Conservation (phyloP, 331 rosid genomes). For the Arachis monticola region DNA sequence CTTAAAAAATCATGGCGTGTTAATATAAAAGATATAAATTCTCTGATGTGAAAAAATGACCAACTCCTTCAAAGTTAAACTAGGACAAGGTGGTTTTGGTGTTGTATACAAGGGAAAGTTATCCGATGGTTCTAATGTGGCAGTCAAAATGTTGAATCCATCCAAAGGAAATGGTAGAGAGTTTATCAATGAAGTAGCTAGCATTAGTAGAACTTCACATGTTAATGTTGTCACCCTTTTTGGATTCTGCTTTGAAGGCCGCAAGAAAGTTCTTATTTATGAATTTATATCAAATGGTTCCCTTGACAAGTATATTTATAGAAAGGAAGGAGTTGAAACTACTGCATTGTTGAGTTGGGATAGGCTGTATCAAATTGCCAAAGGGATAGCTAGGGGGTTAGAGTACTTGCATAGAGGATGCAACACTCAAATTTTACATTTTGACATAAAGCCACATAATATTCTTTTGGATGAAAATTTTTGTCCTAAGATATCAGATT, state of each 20-base stretch:
- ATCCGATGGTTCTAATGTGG: conserved; percentile 33
- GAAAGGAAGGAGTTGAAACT: neutral
- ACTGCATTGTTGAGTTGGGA: conserved; percentile 37
- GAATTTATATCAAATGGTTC: conserved; percentile 60
- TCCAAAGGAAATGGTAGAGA: conserved; percentile 45
- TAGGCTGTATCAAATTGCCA: conserved; percentile 32
- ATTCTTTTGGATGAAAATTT: conserved; percentile 57
- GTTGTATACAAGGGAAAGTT: conserved; percentile 42
- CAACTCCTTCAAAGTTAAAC: conserved; percentile 35
- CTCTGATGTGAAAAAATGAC: conserved; percentile 41
- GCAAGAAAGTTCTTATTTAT: conserved; percentile 37
- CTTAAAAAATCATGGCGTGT: conserved; percentile 7
- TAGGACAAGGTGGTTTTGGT: conserved; percentile 54
- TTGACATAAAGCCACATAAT: conserved; percentile 55
- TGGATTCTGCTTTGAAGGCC: conserved; percentile 51
- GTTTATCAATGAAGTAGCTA: conserved; percentile 47
- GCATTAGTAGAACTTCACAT: conserved; percentile 55
- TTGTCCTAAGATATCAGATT: conserved; percentile 54
- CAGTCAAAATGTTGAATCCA: conserved; percentile 42
- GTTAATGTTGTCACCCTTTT: conserved; percentile 48
- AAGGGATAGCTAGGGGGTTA: conserved; percentile 39
- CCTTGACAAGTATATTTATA: conserved; percentile 49
- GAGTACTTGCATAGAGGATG: conserved; percentile 60
- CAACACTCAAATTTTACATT: conserved; percentile 49
- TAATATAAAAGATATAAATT: conserved; percentile 40